Evolutionary conservation across 805 yeast genomes (phyloP), one percentile per base, ranked within the genome.

Genomic region (Candida insectorum): DNA sequence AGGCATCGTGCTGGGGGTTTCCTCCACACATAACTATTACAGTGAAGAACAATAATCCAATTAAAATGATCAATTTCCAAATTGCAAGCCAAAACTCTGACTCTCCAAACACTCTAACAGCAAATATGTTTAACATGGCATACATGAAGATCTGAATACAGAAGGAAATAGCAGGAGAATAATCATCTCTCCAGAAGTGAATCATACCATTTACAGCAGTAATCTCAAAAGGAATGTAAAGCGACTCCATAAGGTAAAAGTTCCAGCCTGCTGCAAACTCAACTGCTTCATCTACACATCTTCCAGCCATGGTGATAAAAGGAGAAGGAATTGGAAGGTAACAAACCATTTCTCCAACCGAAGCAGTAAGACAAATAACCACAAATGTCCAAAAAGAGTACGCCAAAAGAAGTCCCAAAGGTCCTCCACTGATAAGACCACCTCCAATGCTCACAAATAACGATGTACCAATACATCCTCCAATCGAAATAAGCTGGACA

Each of bases 161-260:
- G 24, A 70, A 56, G 10, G 76, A 59, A 30, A 70, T 69, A 15
- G 71, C 76, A 10, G 75, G 66, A 14, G 69, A 60, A 43, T 67
- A 72, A 43, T 67, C 74, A 37, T 58, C 65, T 41, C 71, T 53
- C 77, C 78, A 72, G 44, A 55, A 72, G 44, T 71, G 78, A 23
- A 78, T 55, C 66, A 77, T 70, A 16, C 76, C 70, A 39, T 76
- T 75, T 33, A 72, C 72, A 44, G 65, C 62, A 13, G 69, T 63
- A 33, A 70, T 58, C 60, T 72, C 54, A 60, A 68, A 68, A 11
- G 76, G 75, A 44, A 69, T 65, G 40, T 65, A 66, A 37, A 66
- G 51, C 28, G 67, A 57, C 42, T 67, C 65, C 67, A 69, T 63
- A 17, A 70, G 41, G 56, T 65, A 62, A 35, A 61, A 62, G 44